These are phyloP conservation scores for Penicillium diatomitis DNA, from an alignment of 495 filamentous ascomycete species.

Conservation along the genomic window DNA sequence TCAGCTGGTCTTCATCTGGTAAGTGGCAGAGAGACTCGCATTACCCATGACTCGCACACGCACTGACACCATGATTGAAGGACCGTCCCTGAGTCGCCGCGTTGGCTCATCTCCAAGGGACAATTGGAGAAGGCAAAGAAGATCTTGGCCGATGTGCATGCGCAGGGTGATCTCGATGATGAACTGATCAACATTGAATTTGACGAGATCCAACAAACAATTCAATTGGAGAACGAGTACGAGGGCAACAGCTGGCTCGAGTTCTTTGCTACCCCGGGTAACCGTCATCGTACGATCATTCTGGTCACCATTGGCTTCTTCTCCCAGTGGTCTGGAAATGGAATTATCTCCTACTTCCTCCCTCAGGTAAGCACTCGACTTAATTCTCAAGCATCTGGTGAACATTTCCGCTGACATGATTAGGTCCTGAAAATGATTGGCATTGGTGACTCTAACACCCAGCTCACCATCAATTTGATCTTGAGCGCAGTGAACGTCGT, in stretches of 20 bases:
- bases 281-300: constrained; percentile 50
- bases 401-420: constrained; percentile 9
- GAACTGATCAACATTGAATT: constrained; percentile 21
- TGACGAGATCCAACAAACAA: constrained; percentile 16
- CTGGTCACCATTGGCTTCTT: constrained; percentile 54
- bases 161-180: constrained; percentile 10
- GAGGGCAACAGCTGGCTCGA: constrained; percentile 31
- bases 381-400: not conserved
- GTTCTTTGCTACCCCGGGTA: constrained; percentile 57
- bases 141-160: constrained; percentile 26
- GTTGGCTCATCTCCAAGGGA: constrained; percentile 34
- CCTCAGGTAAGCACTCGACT: constrained; percentile 20
- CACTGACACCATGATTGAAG: constrained; percentile 17
- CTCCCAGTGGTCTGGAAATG: constrained; percentile 34
- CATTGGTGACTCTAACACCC: constrained; percentile 35
- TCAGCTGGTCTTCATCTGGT: constrained; percentile 33
- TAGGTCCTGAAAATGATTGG: constrained; percentile 48
- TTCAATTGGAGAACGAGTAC: constrained; percentile 21
- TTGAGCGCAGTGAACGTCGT: constrained; percentile 32
- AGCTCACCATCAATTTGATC: constrained; percentile 27
- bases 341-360: constrained; percentile 32
- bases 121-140: constrained; percentile 24
- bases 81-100: constrained; percentile 33
- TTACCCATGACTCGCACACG: no score
- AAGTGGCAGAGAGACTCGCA: not conserved